Evolutionary conservation across 768 basidiomycete species (phyloP).

Genomic region (Xanthoconium purpureum): DNA sequence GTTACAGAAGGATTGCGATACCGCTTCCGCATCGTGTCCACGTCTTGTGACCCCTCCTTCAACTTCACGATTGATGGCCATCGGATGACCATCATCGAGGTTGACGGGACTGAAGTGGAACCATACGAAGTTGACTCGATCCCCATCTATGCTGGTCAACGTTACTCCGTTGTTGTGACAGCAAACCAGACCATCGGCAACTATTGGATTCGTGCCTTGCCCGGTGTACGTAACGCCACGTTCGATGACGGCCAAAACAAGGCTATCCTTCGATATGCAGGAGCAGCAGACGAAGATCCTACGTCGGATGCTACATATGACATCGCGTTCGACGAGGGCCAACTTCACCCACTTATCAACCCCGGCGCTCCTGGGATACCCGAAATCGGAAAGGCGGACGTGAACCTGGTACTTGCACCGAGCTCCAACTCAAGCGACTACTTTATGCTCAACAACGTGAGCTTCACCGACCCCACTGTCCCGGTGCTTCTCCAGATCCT

Average conservation of each 20-base stretch:
- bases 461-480: slow-evolving; percentile 33
- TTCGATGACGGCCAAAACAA: slow-evolving; percentile 40
- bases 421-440: not conserved
- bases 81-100: slow-evolving; percentile 5
- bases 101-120: not conserved
- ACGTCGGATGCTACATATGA: slow-evolving; percentile 34
- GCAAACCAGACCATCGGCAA: not conserved
- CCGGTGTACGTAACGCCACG: slow-evolving; percentile 15
- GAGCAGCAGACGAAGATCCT: slow-evolving; percentile 44
- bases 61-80: slow-evolving; percentile 6
- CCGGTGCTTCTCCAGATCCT: slow-evolving; percentile 34
- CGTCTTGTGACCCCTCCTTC: not conserved
- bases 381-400: slow-evolving; percentile 39
- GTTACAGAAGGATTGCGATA: not conserved
- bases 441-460: slow-evolving; percentile 25
- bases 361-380: slow-evolving; percentile 40
- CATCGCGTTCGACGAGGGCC: slow-evolving; percentile 36
- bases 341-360: slow-evolving; percentile 36
- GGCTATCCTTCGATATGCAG: slow-evolving; percentile 50
- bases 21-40: slow-evolving; percentile 1
- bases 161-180: slow-evolving; percentile 1
- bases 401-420: slow-evolving; percentile 27
- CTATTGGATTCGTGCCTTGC: slow-evolving; percentile 1
- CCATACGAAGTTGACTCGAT: slow-evolving; percentile 1
- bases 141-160: not conserved